Conservation (phyloP, 495 filamentous ascomycete species). For the Astrothelium macrocarpum region DNA sequence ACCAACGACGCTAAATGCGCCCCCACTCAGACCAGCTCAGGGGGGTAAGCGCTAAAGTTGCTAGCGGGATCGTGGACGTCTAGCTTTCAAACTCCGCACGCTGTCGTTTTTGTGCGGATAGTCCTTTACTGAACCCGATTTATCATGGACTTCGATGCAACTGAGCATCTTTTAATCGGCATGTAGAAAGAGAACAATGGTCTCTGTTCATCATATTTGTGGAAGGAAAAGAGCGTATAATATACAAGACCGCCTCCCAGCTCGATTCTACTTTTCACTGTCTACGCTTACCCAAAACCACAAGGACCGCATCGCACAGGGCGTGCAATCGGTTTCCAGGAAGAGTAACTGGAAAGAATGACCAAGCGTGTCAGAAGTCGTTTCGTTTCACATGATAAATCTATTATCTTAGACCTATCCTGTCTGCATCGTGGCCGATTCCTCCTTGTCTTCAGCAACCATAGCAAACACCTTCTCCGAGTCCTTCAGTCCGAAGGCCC, state of each 20-base stretch:
- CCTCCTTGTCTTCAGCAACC: not conserved
- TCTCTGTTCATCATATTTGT: too few species aligned
- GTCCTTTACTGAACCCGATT: not conserved
- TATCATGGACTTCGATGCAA: not conserved
- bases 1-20: too few species aligned
- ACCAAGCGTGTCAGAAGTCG: not conserved
- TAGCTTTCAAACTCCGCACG: not conserved
- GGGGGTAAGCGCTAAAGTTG: not conserved
- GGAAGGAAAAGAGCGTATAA: too few species aligned
- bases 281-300: too few species aligned
- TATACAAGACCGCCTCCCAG: too few species aligned
- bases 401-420: not conserved
- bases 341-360: not conserved
- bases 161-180: not conserved
- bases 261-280: too few species aligned
- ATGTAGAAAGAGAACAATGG: too few species aligned
- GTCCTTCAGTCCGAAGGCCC: constrained; percentile 1
- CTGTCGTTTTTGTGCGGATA: not conserved
- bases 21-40: too few species aligned
- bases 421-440: not conserved
- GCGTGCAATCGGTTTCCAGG: too few species aligned
- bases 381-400: not conserved
- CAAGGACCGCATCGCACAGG: too few species aligned
- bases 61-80: not conserved
- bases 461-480: constrained; percentile 2